Conservation (phyloP, 2,329 filamentous ascomycete species). For the Beauveria australis region DNA sequence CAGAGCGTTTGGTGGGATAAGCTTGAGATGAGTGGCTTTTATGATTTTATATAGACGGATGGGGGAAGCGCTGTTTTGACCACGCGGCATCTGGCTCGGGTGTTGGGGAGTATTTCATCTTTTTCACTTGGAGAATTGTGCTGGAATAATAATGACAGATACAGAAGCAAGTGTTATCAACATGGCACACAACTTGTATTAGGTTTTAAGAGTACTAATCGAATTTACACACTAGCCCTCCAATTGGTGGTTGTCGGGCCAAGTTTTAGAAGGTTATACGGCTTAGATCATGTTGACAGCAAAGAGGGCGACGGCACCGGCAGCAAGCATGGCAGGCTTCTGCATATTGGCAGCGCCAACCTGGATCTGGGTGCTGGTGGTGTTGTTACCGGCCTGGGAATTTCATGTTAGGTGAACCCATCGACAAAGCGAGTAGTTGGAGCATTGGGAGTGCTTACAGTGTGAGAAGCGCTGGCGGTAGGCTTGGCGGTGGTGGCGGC, state of each 20-base stretch:
- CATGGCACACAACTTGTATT: neutral
- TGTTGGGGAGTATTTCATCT: too few relatives aligned
- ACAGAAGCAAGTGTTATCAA: neutral
- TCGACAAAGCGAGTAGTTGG: neutral
- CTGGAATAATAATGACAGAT: neutral
- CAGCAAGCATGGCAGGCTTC: slow-evolving; percentile 4
- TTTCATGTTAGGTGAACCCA: neutral
- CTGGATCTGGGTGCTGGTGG: slow-evolving; percentile 4
- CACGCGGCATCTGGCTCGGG: too few relatives aligned
- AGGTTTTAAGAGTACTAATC: slow-evolving; percentile 7
- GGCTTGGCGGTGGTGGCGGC: neutral
- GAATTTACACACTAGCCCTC: neutral
- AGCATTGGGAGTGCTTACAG: slow-evolving; percentile 1
- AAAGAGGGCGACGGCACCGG: slow-evolving; percentile 7
- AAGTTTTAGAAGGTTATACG: neutral
- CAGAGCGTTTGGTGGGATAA: slow-evolving; percentile 46
- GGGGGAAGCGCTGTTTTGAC: too few relatives aligned
- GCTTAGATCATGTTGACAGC: slow-evolving; percentile 15
- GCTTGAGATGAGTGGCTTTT: slow-evolving; percentile 19
- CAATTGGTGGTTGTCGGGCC: neutral
- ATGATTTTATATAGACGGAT: too few relatives aligned
- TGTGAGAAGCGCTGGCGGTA: neutral
- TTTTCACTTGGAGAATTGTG: too few relatives aligned
- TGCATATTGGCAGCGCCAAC: slow-evolving; percentile 6
- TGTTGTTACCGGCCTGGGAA: neutral